phyloP scores from a whole-genome alignment of 2,329 filamentous ascomycete genomes.

The Colletotrichum destructivum region DNA sequence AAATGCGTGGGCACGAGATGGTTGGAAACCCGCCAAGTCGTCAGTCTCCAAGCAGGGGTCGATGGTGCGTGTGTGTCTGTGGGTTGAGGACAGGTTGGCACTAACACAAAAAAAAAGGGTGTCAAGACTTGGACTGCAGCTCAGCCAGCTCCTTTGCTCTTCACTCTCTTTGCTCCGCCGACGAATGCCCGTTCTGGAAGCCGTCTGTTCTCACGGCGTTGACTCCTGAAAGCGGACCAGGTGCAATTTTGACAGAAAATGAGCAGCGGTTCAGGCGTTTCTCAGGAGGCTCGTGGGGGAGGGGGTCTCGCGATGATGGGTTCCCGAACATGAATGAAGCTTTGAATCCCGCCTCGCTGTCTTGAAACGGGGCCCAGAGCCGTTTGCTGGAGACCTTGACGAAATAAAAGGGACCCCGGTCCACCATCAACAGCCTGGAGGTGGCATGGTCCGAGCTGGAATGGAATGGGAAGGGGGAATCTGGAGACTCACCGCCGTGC shows the following conservation, averaged over 20 bases:
- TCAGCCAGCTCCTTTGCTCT: neutral
- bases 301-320: conserved; percentile 26
- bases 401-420: conserved; percentile 36
- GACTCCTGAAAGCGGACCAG: conserved; percentile 11
- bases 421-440: conserved; percentile 1
- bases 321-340: conserved; percentile 11
- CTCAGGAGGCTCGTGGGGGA: neutral
- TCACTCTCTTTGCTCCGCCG: neutral
- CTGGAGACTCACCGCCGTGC: conserved; percentile 23
- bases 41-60: conserved; percentile 34
- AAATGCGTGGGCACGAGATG: conserved; percentile 35
- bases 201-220: neutral
- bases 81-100: conserved; percentile 50
- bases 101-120: conserved; percentile 24
- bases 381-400: conserved; percentile 22
- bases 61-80: conserved; percentile 35
- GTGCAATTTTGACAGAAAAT: neutral
- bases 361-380: conserved; percentile 9
- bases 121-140: conserved; percentile 5
- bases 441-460: conserved; percentile 28
- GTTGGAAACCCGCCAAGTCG: conserved; percentile 40
- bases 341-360: conserved; percentile 19
- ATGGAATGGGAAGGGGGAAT: conserved; percentile 20
- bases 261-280: neutral
- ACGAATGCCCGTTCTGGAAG: conserved; percentile 26